These are phyloP conservation scores for Aphanomyces invadans DNA, from an alignment of 352 stramenopile species.

Conservation along the genomic window DNA sequence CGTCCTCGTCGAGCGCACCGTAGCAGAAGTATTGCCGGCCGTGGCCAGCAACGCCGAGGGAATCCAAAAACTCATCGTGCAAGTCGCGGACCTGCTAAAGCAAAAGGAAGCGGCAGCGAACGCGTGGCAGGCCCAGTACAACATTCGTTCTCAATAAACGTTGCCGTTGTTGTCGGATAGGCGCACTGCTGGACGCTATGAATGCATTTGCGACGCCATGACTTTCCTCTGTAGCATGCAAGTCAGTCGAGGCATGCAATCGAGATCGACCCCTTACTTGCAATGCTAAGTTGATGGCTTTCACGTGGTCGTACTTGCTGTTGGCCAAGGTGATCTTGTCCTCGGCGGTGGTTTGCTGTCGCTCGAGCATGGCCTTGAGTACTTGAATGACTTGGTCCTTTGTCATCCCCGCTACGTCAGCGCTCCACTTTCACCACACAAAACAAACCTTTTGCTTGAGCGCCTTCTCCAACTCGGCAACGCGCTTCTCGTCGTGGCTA, in stretches of 20 bases:
- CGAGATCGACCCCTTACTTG: conserved; percentile 47
- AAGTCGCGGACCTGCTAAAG: conserved; percentile 74
- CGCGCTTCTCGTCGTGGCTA: conserved; percentile 26
- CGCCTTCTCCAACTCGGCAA: conserved; percentile 61
- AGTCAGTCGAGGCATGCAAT: not conserved
- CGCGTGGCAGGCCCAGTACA: conserved; percentile 49
- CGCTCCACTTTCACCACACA: not conserved
- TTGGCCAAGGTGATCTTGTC: conserved; percentile 61
- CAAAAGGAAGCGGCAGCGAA: conserved; percentile 77
- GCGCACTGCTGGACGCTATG: too few relatives aligned
- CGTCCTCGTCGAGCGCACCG: conserved; percentile 94
- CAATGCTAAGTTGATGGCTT: conserved; percentile 68
- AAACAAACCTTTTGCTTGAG: conserved; percentile 49
- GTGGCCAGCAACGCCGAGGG: conserved; percentile 78
- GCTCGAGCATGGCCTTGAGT: conserved; percentile 55
- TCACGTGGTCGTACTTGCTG: conserved; percentile 72
- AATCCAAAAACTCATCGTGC: conserved; percentile 61
- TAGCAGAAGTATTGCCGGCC: conserved; percentile 91
- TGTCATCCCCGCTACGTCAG: not conserved
- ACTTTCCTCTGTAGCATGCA: not conserved
- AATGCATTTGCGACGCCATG: not conserved
- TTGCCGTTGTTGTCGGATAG: too few relatives aligned
- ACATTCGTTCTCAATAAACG: conserved; percentile 28
- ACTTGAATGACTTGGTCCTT: conserved; percentile 62
- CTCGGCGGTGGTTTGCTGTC: conserved; percentile 55